These are phyloP conservation scores for Fusarium nematophilum DNA, from an alignment of 2,329 filamentous ascomycete species.

Conservation along the genomic window DNA sequence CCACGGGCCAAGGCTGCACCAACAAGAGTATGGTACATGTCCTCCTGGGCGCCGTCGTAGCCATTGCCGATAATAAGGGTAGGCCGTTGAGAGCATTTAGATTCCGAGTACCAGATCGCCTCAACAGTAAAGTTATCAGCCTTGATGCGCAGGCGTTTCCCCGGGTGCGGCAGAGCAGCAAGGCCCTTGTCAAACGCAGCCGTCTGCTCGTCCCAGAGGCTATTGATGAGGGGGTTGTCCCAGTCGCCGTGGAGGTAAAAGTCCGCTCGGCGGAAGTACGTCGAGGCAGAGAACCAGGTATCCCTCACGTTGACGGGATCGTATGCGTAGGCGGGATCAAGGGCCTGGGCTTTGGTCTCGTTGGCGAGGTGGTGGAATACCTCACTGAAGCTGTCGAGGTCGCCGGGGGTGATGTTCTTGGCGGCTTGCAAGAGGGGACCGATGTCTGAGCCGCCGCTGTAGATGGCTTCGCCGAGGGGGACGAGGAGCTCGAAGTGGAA, in stretches of 20 bases:
- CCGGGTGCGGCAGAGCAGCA: conserved; percentile 49
- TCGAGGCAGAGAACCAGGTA: conserved; percentile 51
- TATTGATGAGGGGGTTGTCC: conserved; percentile 53
- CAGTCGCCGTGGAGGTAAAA: conserved; percentile 56
- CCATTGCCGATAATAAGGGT: conserved; percentile 57
- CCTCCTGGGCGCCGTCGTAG: conserved; percentile 58
- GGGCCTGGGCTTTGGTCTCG: conserved; percentile 30
- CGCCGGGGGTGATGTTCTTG: conserved; percentile 38
- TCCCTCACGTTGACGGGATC: conserved; percentile 43
- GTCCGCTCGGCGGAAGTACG: conserved; percentile 56
- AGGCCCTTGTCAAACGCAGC: conserved; percentile 53
- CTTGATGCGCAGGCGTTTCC: conserved; percentile 48
- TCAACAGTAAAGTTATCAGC: conserved; percentile 48
- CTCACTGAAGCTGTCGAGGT: conserved; percentile 40
- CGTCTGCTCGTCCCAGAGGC: conserved; percentile 51
- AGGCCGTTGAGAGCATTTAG: conserved; percentile 42
- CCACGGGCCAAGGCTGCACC: conserved; percentile 52
- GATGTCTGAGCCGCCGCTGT: conserved; percentile 34
- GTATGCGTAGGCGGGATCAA: conserved; percentile 27
- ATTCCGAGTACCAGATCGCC: conserved; percentile 49
- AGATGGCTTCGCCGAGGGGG: not conserved
- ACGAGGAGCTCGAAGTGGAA: conserved; percentile 6
- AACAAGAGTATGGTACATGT: conserved; percentile 53
- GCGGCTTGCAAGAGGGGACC: conserved; percentile 49
- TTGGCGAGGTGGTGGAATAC: conserved; percentile 42